Evolutionary conservation across 2,329 filamentous ascomycete species (phyloP).

Genomic region (Gliomastix tumulicola): DNA sequence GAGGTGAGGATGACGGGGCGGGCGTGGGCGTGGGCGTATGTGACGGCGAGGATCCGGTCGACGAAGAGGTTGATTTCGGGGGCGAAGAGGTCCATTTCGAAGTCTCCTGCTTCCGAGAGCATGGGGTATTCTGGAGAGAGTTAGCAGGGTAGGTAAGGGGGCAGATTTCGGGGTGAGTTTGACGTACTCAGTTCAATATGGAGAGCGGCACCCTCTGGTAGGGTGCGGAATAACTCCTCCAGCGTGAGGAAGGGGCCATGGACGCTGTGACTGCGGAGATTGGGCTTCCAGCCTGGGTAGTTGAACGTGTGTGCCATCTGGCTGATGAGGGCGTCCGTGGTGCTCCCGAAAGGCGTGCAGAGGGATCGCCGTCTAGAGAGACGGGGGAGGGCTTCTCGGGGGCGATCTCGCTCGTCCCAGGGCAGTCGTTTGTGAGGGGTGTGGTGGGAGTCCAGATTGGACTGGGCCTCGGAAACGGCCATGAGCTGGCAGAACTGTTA

Average conservation of each 20-base stretch:
- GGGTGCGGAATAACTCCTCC: not conserved
- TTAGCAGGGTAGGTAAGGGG: not conserved
- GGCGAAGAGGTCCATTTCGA: not conserved
- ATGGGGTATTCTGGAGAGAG: not conserved
- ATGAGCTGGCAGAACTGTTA: not conserved
- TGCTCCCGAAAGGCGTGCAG: not conserved
- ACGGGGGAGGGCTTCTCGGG: not conserved
- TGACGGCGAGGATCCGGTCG: not conserved
- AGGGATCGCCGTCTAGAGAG: not conserved
- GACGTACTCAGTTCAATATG: not conserved
- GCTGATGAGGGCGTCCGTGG: not conserved
- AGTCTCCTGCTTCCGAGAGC: not conserved
- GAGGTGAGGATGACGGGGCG: not conserved
- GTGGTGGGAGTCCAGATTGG: not conserved
- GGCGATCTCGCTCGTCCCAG: not conserved
- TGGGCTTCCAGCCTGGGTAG: not conserved
- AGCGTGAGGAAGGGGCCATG: not conserved
- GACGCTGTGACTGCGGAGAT: not conserved
- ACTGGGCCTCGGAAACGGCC: not conserved
- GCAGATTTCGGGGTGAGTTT: not conserved
- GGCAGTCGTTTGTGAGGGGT: not conserved
- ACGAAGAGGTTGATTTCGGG: not conserved
- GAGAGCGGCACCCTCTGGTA: not conserved
- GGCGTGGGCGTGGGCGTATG: not conserved
- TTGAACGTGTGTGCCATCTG: not conserved